These are phyloP conservation scores for Sambucus nigra DNA, from an alignment of 129 eudicot genomes.

Conservation along the genomic window DNA sequence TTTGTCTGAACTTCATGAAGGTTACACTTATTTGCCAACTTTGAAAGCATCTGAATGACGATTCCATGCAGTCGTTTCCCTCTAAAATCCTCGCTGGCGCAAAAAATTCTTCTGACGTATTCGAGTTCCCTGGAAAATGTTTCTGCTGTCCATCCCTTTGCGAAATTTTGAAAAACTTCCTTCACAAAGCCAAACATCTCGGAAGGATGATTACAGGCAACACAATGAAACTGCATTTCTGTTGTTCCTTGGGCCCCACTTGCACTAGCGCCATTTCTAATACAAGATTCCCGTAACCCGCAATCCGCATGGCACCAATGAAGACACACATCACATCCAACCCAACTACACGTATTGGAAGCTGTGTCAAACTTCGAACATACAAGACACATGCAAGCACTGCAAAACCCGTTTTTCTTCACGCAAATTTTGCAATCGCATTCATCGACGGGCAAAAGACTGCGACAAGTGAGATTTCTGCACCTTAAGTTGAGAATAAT, in stretches of 20 bases:
- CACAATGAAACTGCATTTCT: constrained; percentile 96
- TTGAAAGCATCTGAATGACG: constrained; percentile 54
- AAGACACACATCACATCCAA: constrained; percentile 92
- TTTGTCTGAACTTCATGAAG: constrained; percentile 56
- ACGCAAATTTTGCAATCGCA: constrained; percentile 86
- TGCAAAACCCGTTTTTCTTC: constrained; percentile 68
- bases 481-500: constrained; percentile 67
- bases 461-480: constrained; percentile 65
- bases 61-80: constrained; percentile 71
- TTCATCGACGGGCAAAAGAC: constrained; percentile 84
- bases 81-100: constrained; percentile 63
- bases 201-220: constrained; percentile 94
- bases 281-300: constrained; percentile 64
- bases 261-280: constrained; percentile 78
- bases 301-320: constrained; percentile 99
- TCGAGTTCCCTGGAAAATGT: constrained; percentile 69
- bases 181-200: constrained; percentile 99
- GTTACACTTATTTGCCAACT: constrained; percentile 39
- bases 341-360: constrained; percentile 96
- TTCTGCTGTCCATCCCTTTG: constrained; percentile 77
- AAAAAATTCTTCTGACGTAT: constrained; percentile 71
- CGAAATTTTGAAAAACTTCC: constrained; percentile 85
- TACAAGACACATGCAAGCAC: constrained; percentile 92
- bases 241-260: constrained; percentile 43
- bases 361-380: constrained; percentile 96